These are phyloP conservation scores for Incumbomyces lentus DNA, from an alignment of 2,329 filamentous ascomycete genomes.

Conservation along the genomic window DNA sequence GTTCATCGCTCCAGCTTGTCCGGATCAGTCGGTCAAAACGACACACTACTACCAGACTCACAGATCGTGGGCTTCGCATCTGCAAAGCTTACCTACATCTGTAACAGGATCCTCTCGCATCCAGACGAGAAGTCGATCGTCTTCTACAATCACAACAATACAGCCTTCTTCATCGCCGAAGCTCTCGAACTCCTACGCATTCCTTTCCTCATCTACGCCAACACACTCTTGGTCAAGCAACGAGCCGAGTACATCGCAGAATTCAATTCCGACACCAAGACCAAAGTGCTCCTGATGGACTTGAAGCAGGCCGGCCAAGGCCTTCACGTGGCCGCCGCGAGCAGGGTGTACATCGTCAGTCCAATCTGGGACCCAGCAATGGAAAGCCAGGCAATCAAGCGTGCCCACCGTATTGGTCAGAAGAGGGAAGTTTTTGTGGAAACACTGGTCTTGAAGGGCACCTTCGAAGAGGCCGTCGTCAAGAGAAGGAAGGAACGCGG, in stretches of 20 bases:
- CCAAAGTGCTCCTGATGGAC: constrained; percentile 81
- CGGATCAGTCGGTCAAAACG: constrained; percentile 35
- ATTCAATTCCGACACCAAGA: constrained; percentile 60
- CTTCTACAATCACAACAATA: constrained; percentile 83
- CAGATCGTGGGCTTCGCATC: constrained; percentile 70
- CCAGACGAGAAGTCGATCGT: constrained; percentile 68
- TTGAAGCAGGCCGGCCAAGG: constrained; percentile 82
- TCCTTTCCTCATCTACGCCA: constrained; percentile 49
- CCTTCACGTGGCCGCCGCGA: constrained; percentile 72
- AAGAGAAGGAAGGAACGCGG: constrained; percentile 66
- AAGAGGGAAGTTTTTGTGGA: constrained; percentile 69
- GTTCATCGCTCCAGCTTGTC: not conserved
- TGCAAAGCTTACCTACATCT: constrained; percentile 74
- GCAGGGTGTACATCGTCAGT: constrained; percentile 78
- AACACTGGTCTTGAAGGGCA: constrained; percentile 68
- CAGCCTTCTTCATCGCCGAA: constrained; percentile 75
- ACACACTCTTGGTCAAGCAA: constrained; percentile 47
- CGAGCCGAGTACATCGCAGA: constrained; percentile 66
- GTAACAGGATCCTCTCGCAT: constrained; percentile 60
- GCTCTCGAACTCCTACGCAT: constrained; percentile 62
- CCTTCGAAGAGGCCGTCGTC: constrained; percentile 76
- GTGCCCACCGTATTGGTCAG: constrained; percentile 80
- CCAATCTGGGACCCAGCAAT: constrained; percentile 76
- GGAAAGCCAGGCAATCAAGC: constrained; percentile 83
- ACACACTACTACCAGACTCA: constrained; percentile 41